Conservation (phyloP, 345 rosid species). For the Punica granatum region DNA sequence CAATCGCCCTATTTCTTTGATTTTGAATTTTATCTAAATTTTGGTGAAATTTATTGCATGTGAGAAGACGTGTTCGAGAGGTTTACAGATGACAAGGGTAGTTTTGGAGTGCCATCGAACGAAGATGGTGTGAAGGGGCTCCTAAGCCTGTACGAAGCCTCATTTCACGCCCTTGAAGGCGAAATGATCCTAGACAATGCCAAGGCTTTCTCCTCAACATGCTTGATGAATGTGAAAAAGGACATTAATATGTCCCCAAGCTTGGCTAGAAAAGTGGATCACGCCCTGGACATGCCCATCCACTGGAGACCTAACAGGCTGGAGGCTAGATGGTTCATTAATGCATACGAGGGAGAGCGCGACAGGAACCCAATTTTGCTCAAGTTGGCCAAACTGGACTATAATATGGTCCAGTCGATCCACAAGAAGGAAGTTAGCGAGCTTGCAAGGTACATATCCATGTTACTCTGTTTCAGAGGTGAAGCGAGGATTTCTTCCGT, state of each 20-base stretch:
- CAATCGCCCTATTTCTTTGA: too few species aligned
- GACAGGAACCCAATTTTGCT: slow-evolving; percentile 7
- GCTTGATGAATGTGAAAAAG: not conserved
- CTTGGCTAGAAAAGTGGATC: slow-evolving; percentile 4
- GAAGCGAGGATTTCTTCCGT: too few species aligned
- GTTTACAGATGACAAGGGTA: slow-evolving; percentile 13
- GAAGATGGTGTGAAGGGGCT: slow-evolving; percentile 12
- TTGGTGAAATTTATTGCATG: not conserved
- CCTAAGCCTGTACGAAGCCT: slow-evolving; percentile 23
- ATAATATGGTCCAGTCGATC: slow-evolving; percentile 10
- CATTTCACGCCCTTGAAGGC: slow-evolving; percentile 11
- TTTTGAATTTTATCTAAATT: too few species aligned
- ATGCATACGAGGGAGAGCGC: not conserved
- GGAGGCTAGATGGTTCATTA: slow-evolving; percentile 19
- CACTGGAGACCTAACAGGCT: slow-evolving; percentile 13
- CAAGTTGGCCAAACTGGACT: slow-evolving; percentile 16
- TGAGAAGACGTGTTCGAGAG: slow-evolving; percentile 9
- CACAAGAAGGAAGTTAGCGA: slow-evolving; percentile 12
- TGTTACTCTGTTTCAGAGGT: too few species aligned
- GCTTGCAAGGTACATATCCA: slow-evolving; percentile 18
- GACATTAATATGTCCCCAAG: not conserved
- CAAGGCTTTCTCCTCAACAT: slow-evolving; percentile 1
- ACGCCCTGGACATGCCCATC: slow-evolving; percentile 18
- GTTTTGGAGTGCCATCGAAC: not conserved
- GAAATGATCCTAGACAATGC: slow-evolving; percentile 14